Conservation (phyloP, 225 moss, liverwort and hornwort species). For the Bryum argenteum region DNA sequence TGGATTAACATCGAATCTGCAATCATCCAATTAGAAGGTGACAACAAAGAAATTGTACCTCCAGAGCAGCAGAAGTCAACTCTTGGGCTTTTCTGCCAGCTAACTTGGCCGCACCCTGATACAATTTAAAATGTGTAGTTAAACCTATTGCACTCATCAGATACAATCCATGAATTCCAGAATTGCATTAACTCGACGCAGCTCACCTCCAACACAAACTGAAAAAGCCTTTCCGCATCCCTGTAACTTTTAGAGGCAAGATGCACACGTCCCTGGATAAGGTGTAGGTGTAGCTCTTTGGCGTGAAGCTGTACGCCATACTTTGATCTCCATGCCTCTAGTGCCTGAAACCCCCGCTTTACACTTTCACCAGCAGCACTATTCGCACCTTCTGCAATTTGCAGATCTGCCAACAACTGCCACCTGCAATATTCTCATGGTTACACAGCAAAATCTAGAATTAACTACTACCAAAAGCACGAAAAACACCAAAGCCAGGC, state of each 20-base stretch:
- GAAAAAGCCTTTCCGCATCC: slow-evolving; percentile 67
- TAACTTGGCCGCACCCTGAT: slow-evolving; percentile 60
- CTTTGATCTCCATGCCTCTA: slow-evolving; percentile 56
- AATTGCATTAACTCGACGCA: slow-evolving; percentile 24
- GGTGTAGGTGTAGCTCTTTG: slow-evolving; percentile 65
- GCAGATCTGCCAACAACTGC: slow-evolving; percentile 82
- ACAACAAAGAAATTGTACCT: slow-evolving; percentile 51
- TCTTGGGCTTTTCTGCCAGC: slow-evolving; percentile 50
- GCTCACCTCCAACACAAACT: slow-evolving; percentile 73
- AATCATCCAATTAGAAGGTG: slow-evolving; percentile 8
- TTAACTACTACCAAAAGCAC: slow-evolving; percentile 7
- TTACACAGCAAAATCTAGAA: slow-evolving; percentile 25
- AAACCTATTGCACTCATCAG: slow-evolving; percentile 26
- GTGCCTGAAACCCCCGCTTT: slow-evolving; percentile 70
- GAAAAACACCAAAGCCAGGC: slow-evolving; percentile 23
- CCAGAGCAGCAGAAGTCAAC: slow-evolving; percentile 62
- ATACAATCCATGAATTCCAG: slow-evolving; percentile 18
- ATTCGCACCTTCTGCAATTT: slow-evolving; percentile 68
- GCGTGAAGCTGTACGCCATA: slow-evolving; percentile 65
- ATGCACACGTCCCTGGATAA: slow-evolving; percentile 65
- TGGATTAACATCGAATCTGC: slow-evolving; percentile 9
- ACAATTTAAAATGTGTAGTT: slow-evolving; percentile 17
- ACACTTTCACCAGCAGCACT: slow-evolving; percentile 73
- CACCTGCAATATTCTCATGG: slow-evolving; percentile 66
- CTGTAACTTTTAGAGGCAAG: slow-evolving; percentile 55